phyloP scores from a whole-genome alignment of 257 asterid genomes.

The Nicotiana paniculata region DNA sequence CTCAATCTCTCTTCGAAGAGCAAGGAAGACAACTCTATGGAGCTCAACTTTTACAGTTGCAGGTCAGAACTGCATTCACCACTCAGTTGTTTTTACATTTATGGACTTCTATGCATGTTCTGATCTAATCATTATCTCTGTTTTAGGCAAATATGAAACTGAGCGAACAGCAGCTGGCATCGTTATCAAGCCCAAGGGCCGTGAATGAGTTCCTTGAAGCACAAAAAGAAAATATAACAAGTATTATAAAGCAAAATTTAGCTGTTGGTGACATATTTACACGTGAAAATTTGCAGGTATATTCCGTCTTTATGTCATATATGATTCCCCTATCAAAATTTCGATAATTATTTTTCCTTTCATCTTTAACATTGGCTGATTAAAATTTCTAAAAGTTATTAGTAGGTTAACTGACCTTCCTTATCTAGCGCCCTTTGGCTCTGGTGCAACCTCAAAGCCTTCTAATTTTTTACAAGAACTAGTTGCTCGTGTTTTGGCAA shows the following conservation, averaged over 20 bases:
- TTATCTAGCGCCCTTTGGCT: too few relatives aligned
- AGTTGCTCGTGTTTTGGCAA: too few relatives aligned
- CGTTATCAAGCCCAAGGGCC: slow-evolving; percentile 83
- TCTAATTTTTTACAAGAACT: too few relatives aligned
- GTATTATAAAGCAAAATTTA: slow-evolving; percentile 75
- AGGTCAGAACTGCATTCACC: slow-evolving; percentile 37
- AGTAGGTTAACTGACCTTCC: too few relatives aligned
- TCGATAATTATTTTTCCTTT: neutral
- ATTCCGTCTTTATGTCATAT: slow-evolving; percentile 1
- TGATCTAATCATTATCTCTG: slow-evolving; percentile 11
- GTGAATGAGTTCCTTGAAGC: slow-evolving; percentile 65
- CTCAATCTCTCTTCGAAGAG: slow-evolving; percentile 86
- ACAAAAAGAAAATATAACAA: slow-evolving; percentile 66
- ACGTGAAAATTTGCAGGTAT: slow-evolving; percentile 88
- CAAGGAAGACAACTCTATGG: slow-evolving; percentile 98
- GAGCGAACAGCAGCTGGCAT: slow-evolving; percentile 69
- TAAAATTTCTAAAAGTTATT: neutral
- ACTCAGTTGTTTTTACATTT: neutral
- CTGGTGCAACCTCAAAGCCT: too few relatives aligned
- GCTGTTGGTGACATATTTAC: slow-evolving; percentile 93
- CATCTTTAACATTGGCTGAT: too few relatives aligned
- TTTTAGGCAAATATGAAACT: slow-evolving; percentile 74
- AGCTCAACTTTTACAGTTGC: slow-evolving; percentile 84
- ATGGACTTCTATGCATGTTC: neutral
- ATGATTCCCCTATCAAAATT: neutral